These are phyloP conservation scores for Gillenia trifoliata DNA, from an alignment of 306 rosid species.

Conservation along the genomic window DNA sequence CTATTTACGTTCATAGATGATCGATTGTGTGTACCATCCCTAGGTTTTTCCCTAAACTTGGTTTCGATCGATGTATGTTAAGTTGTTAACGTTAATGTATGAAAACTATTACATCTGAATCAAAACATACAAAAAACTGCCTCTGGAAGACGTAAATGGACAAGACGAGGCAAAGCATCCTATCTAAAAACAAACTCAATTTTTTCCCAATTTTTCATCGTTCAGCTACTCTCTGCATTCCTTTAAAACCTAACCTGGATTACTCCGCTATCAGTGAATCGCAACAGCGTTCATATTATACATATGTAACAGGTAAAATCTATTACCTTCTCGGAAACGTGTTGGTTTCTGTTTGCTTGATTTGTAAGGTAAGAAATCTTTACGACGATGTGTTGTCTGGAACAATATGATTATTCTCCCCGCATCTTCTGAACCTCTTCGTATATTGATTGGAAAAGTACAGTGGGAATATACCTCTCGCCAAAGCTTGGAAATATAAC, in stretches of 20 bases:
- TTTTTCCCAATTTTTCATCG: not conserved
- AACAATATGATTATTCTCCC: conserved; percentile 11
- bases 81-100: no score
- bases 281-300: not conserved
- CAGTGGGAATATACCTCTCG: conserved; percentile 76
- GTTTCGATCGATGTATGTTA: not conserved
- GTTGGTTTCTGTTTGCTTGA: conserved; percentile 24
- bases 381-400: not conserved
- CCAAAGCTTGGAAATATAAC: conserved; percentile 94
- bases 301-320: not conserved
- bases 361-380: conserved; percentile 26
- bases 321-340: conserved; percentile 29
- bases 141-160: not conserved
- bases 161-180: not conserved
- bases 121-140: not conserved
- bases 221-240: not conserved
- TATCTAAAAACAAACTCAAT: not conserved
- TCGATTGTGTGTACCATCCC: not conserved
- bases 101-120: not conserved
- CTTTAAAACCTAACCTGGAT: conserved; percentile 1
- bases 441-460: conserved; percentile 68
- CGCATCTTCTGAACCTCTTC: conserved; percentile 67
- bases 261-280: not conserved
- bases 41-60: not conserved
- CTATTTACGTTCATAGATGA: not conserved